These are phyloP conservation scores for Leucosporidium creatinivorum DNA, from an alignment of 768 basidiomycete species.

Conservation along the genomic window DNA sequence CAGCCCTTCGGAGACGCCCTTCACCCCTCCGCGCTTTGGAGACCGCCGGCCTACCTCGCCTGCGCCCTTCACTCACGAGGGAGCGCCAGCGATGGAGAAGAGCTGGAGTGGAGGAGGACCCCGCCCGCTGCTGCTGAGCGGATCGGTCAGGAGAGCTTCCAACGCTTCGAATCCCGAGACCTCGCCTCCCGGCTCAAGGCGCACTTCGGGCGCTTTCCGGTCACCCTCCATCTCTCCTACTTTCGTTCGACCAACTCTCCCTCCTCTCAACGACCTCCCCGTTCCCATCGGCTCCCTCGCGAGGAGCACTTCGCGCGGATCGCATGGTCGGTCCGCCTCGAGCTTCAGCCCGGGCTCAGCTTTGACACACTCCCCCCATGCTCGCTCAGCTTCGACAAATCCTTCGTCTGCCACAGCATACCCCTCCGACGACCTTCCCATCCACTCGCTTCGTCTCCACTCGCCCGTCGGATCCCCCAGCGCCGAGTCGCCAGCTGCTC, in stretches of 20 bases:
- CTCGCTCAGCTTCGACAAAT: conserved; percentile 11
- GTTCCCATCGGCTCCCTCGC: conserved; percentile 17
- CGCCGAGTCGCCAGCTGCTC: not conserved
- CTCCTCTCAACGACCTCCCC: conserved; percentile 13
- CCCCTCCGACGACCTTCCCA: conserved; percentile 15
- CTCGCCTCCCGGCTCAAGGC: not conserved
- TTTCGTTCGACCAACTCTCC: conserved; percentile 1
- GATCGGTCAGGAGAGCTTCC: conserved; percentile 9
- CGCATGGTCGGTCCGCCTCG: conserved; percentile 12
- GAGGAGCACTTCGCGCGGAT: conserved; percentile 5
- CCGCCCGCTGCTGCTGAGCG: conserved; percentile 20
- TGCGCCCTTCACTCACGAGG: not conserved
- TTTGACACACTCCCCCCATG: not conserved
- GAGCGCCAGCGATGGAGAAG: not conserved
- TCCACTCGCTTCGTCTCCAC: not conserved
- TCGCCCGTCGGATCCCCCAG: not conserved
- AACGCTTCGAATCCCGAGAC: not conserved
- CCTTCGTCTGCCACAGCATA: no score
- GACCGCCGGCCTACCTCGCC: not conserved
- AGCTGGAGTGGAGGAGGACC: conserved; percentile 14
- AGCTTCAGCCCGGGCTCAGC: conserved; percentile 4
- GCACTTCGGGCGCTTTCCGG: not conserved
- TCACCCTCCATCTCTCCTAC: conserved; percentile 14
- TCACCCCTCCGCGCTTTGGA: conserved; percentile 16
- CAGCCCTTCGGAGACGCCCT: conserved; percentile 1